phyloP scores from a whole-genome alignment of 805 yeast species.

The Torulaspora delbrueckii region DNA sequence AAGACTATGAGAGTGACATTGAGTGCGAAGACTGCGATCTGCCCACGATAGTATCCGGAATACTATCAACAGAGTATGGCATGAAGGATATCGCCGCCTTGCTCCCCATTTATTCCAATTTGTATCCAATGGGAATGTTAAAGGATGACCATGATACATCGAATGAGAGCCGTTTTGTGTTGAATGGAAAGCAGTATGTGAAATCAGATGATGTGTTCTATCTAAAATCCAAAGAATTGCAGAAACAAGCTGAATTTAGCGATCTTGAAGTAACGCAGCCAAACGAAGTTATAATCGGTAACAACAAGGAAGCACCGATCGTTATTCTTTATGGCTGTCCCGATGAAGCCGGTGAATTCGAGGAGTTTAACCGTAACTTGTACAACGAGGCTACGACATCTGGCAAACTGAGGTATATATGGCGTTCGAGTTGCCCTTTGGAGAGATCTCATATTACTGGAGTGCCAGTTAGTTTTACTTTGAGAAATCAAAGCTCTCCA shows the following conservation, averaged over 20 bases:
- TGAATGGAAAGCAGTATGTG: constrained; percentile 43
- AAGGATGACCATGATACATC: not conserved
- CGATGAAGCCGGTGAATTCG: constrained; percentile 43
- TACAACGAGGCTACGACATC: constrained; percentile 47
- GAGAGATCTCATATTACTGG: constrained; percentile 22
- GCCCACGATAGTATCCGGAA: not conserved
- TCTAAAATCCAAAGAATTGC: constrained; percentile 50
- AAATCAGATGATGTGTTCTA: constrained; percentile 75
- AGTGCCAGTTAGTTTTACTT: constrained; percentile 30
- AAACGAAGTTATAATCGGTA: constrained; percentile 65
- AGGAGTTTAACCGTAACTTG: constrained; percentile 53
- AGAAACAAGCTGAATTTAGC: constrained; percentile 17
- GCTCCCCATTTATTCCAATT: constrained; percentile 14
- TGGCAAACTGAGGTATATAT: constrained; percentile 66
- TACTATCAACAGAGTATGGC: constrained; percentile 5
- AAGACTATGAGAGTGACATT: constrained; percentile 7
- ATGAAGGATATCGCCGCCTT: constrained; percentile 14
- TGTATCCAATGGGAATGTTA: constrained; percentile 22
- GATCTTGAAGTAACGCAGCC: constrained; percentile 31
- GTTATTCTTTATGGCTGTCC: constrained; percentile 66
- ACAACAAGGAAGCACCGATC: constrained; percentile 43
- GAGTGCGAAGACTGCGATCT: not conserved
- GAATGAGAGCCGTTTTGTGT: constrained; percentile 20
- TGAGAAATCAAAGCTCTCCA: constrained; percentile 31
- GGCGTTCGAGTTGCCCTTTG: constrained; percentile 55